Evolutionary conservation across 192 early-diverging fungal species (phyloP), one percentile per base, ranked within the genome.

Genomic region (Coemansia sp.): DNA sequence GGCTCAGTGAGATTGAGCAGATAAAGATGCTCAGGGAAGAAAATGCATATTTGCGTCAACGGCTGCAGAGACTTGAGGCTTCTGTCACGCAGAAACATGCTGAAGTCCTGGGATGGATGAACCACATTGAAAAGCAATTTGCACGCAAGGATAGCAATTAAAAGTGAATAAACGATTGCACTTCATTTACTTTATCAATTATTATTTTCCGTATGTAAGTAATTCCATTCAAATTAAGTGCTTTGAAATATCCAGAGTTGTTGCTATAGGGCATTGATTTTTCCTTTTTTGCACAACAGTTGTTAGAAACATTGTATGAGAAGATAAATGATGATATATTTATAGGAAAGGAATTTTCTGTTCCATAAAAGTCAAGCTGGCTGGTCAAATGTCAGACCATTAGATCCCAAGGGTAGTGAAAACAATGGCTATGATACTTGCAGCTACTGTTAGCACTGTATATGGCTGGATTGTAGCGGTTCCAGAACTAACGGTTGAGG

Each of bases 21-120:
- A 57, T 83, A 38, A 39, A 62, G 10, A n/a, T 39, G 57, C 59
- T 83, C 45, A 76, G 72, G 25, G 70, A 75, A 16, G 81, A 83
- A n/a, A 83, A 83, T 44, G 67, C 65, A 2, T 32, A 60, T 16
- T 39, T 83, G 69, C 63, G 68, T 14, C 50, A 69, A 38, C 72
- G 76, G 7, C 65, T 83, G 48, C 68, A 70, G 8, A 61, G 56
- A n/a, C 70, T 83, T 5, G 81, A 83, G 70, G 13, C 69, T 6
- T 63, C 67, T 11, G 81, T 83, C 13, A 41, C 66, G 16, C 72
- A 83, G 38, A 71, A 75, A 64, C 81, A 83, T 37, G 56, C 67
- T 4, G 75, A 83, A 61, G 61, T 83, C 46, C 69, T 77, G 40
- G 69, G 17, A 42, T 77, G 81, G 75, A 83, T 83, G 69, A n/a